Percentiles rank a stretch among this genome's conserved stretches.
These are phyloP conservation scores for Paratinospora sagittata DNA, from an alignment of 164 flowering plant species.

Conservation along the genomic window DNA sequence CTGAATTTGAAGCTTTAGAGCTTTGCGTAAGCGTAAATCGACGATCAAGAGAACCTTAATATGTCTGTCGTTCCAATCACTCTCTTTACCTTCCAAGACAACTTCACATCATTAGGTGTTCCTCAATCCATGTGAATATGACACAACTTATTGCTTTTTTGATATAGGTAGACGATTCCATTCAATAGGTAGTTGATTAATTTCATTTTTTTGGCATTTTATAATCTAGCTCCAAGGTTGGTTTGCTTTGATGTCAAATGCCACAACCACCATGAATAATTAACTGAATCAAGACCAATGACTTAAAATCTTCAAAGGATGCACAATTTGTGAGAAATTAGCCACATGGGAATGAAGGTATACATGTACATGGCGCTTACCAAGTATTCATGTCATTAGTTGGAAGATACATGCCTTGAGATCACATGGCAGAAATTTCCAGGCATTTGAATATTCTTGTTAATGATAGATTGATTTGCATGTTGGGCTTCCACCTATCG, in stretches of 20 bases:
- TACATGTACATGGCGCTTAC: no score
- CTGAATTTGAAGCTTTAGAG: neutral
- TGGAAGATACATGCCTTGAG: no score
- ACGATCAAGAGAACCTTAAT: neutral
- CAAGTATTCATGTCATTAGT: no score
- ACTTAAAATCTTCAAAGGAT: no score
- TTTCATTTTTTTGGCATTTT: neutral
- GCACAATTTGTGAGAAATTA: no score
- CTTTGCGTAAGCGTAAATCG: neutral
- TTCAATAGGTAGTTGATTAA: neutral
- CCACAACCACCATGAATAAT: neutral
- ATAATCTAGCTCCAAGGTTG: neutral
- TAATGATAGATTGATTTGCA: no score
- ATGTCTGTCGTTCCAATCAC: neutral
- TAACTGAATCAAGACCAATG: neutral
- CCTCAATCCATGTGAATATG: neutral
- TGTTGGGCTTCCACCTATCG: no score
- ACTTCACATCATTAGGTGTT: conserved; percentile 6
- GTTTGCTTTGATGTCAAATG: conserved; percentile 3
- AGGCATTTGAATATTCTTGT: no score
- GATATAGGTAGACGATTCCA: neutral
- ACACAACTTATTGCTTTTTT: neutral
- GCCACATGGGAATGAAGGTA: no score
- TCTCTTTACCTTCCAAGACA: conserved; percentile 6
- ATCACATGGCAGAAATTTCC: no score